phyloP scores from a whole-genome alignment of 2,329 filamentous ascomycete genomes.

The Tolypocladium tundrense region DNA sequence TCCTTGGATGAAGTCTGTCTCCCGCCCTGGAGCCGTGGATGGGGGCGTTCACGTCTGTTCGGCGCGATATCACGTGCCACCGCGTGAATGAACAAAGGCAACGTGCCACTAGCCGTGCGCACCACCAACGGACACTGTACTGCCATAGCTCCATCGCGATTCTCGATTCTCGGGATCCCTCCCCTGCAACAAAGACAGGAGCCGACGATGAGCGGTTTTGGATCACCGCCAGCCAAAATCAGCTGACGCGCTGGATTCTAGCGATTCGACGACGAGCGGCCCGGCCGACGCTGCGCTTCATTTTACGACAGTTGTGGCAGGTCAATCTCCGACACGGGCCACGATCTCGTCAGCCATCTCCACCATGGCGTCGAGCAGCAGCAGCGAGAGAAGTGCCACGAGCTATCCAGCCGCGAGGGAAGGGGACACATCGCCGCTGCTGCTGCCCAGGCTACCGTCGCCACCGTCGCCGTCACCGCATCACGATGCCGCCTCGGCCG shows the following conservation, averaged over 20 bases:
- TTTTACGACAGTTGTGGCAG: background rate
- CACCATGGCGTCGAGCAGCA: constrained; percentile 1
- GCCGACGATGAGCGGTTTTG: background rate
- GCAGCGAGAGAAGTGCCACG: background rate
- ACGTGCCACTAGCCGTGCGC: background rate
- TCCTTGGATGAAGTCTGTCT: background rate
- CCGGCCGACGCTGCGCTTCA: background rate
- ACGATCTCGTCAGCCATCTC: background rate
- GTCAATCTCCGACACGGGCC: background rate
- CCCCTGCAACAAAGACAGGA: background rate
- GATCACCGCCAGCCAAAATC: background rate
- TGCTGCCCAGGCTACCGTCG: background rate
- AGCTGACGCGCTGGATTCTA: background rate
- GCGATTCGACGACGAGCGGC: background rate
- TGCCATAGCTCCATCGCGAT: background rate
- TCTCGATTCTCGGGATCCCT: background rate
- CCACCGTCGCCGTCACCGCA: background rate
- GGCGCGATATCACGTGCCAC: constrained; percentile 5
- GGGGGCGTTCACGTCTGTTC: background rate
- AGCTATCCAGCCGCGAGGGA: background rate
- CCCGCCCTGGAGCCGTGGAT: background rate
- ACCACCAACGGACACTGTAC: background rate
- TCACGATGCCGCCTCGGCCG: background rate
- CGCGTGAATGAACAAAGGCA: background rate
- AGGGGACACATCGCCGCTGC: background rate